phyloP scores from a whole-genome alignment of 2,329 filamentous ascomycete genomes.

The Trichoderma aggressivum region DNA sequence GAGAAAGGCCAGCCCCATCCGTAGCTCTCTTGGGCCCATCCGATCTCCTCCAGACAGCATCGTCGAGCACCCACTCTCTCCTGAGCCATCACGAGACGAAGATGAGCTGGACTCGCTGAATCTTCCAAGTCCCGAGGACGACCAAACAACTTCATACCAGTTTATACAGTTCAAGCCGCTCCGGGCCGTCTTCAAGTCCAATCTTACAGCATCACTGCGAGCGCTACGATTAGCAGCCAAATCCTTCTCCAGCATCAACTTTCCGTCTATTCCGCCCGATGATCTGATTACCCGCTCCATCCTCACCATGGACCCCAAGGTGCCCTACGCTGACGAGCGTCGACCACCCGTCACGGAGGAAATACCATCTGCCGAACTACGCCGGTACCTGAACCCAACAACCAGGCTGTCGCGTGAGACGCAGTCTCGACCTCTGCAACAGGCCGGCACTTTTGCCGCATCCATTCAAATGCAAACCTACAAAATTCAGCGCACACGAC shows the following conservation, averaged over 20 bases:
- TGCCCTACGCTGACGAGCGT: constrained; percentile 65
- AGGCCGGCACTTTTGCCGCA: constrained; percentile 52
- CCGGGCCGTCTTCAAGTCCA: constrained; percentile 63
- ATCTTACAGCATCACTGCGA: constrained; percentile 63
- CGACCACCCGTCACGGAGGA: constrained; percentile 60
- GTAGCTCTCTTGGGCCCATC: constrained; percentile 52
- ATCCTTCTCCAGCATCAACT: constrained; percentile 60
- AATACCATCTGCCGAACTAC: constrained; percentile 62
- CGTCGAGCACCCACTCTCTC: constrained; percentile 51
- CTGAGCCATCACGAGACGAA: constrained; percentile 33
- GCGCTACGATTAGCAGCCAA: constrained; percentile 62
- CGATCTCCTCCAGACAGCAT: constrained; percentile 52
- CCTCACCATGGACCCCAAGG: constrained; percentile 62
- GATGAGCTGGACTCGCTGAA: constrained; percentile 20
- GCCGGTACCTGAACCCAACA: constrained; percentile 65
- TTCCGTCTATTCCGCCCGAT: constrained; percentile 62
- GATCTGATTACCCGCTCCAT: constrained; percentile 66
- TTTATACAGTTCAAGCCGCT: constrained; percentile 47
- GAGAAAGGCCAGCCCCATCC: constrained; percentile 39
- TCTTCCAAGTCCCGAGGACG: constrained; percentile 18
- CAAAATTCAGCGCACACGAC: constrained; percentile 52
- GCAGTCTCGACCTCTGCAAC: constrained; percentile 27
- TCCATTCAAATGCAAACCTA: constrained; percentile 73
- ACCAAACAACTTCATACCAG: constrained; percentile 34
- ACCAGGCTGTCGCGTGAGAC: constrained; percentile 38